phyloP scores from a whole-genome alignment of 2,329 filamentous ascomycete genomes.

The Cladosporium halotolerans region DNA sequence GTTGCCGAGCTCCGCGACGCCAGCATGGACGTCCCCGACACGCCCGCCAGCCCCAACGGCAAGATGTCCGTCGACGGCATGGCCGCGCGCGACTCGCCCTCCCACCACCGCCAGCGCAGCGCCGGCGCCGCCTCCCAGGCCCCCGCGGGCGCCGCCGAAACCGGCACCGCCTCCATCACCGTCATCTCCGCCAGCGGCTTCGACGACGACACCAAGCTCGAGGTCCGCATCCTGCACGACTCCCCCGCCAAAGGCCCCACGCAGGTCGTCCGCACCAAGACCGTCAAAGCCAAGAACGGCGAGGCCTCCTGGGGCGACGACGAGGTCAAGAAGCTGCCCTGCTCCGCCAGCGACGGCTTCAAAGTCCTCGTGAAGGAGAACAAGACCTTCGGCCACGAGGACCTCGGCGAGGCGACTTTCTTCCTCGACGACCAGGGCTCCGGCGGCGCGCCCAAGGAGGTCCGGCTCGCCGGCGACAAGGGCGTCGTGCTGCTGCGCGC shows the following conservation, averaged over 20 bases:
- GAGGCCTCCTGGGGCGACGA: conserved; percentile 53
- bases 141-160: conserved; percentile 45
- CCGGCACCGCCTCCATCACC: conserved; percentile 73
- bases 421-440: conserved; percentile 77
- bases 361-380: conserved; percentile 81
- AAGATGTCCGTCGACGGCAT: conserved; percentile 20
- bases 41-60: conserved; percentile 19
- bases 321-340: conserved; percentile 63
- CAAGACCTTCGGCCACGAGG: conserved; percentile 74
- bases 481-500: conserved; percentile 57
- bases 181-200: conserved; percentile 74
- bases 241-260: conserved; percentile 56
- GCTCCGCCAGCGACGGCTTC: conserved; percentile 78
- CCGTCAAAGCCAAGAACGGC: conserved; percentile 66
- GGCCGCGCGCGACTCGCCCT: conserved; percentile 13
- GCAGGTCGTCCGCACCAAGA: conserved; percentile 85
- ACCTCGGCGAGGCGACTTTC: conserved; percentile 81
- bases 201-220: conserved; percentile 38
- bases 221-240: conserved; percentile 30
- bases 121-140: conserved; percentile 28
- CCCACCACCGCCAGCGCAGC: conserved; percentile 43
- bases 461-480: conserved; percentile 64
- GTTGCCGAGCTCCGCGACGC: conserved; percentile 22
- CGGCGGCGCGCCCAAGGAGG: conserved; percentile 61
- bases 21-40: conserved; percentile 22